A percentile compares a stretch with the other conserved stretches of the same genome.
Evolutionary conservation across 2,329 filamentous ascomycete species (phyloP).

Genomic region (Penicillium occitanis): DNA sequence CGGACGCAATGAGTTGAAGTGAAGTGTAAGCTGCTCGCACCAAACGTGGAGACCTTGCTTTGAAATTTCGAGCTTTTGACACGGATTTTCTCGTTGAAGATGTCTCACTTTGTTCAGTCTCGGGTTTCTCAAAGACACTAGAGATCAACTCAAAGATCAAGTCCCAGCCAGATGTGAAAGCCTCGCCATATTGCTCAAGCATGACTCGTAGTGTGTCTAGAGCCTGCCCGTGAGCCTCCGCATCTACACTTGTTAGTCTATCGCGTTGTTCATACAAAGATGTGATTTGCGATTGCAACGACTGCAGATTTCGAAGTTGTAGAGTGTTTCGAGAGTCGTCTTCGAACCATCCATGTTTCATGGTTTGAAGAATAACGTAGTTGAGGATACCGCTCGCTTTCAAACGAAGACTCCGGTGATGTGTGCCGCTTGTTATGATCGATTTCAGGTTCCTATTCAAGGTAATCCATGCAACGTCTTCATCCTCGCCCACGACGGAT

Average conservation of each 20-base stretch:
- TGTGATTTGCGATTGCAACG: slow-evolving; percentile 62
- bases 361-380: slow-evolving; percentile 43
- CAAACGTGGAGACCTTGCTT: slow-evolving; percentile 64
- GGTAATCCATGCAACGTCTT: slow-evolving; percentile 72
- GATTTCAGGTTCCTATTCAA: slow-evolving; percentile 58
- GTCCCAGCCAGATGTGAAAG: slow-evolving; percentile 78
- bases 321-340: slow-evolving; percentile 57
- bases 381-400: slow-evolving; percentile 64
- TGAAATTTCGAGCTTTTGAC: slow-evolving; percentile 22
- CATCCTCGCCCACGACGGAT: slow-evolving; percentile 60
- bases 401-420: slow-evolving; percentile 42
- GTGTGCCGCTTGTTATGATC: slow-evolving; percentile 42
- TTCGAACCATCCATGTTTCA: slow-evolving; percentile 40
- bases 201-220: slow-evolving; percentile 79
- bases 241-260: slow-evolving; percentile 64
- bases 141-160: slow-evolving; percentile 81
- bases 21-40: slow-evolving; percentile 86
- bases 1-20: slow-evolving; percentile 87
- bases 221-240: slow-evolving; percentile 76
- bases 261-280: slow-evolving; percentile 58
- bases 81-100: slow-evolving; percentile 22
- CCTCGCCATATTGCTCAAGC: slow-evolving; percentile 85
- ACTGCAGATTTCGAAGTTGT: slow-evolving; percentile 69
- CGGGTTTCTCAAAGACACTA: slow-evolving; percentile 66
- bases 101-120: slow-evolving; percentile 31